phyloP scores from a whole-genome alignment of 495 filamentous ascomycete species.

The Cercophora newfieldiana region DNA sequence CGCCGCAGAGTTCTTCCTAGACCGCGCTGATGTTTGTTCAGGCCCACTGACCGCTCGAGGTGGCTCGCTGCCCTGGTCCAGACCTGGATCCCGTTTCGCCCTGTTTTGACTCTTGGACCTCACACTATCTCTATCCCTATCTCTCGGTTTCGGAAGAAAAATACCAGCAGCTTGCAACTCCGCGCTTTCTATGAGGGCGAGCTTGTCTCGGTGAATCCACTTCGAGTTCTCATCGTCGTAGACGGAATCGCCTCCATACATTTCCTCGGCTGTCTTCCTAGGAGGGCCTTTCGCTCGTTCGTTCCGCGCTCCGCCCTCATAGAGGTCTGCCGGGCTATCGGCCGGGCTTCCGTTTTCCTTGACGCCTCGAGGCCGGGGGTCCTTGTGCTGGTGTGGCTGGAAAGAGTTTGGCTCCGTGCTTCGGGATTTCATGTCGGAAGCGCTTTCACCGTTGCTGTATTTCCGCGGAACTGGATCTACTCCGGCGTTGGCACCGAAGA shows the following conservation, averaged over 20 bases:
- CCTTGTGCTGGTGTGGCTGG: constrained; percentile 30
- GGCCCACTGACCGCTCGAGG: constrained; percentile 26
- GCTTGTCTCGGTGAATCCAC: constrained; percentile 97
- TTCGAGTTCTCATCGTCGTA: constrained; percentile 61
- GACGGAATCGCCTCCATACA: background rate
- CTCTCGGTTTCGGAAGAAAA: constrained; percentile 62
- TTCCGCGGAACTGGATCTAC: constrained; percentile 22
- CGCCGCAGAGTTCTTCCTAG: constrained; percentile 50
- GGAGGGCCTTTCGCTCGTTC: constrained; percentile 17
- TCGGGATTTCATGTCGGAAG: constrained; percentile 22
- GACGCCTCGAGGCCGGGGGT: constrained; percentile 46
- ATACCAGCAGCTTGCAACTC: constrained; percentile 89
- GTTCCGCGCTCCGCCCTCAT: constrained; percentile 39
- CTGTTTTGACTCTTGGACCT: constrained; percentile 49
- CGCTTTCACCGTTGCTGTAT: constrained; percentile 20
- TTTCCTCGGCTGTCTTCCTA: constrained; percentile 18
- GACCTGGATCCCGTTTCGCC: constrained; percentile 48
- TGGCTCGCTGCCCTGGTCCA: constrained; percentile 32
- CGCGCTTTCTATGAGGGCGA: constrained; percentile 88
- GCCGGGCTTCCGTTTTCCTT: constrained; percentile 57
- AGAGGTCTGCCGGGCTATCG: constrained; percentile 58
- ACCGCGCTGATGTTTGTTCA: constrained; percentile 34
- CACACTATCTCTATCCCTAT: constrained; percentile 30
- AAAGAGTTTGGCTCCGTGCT: constrained; percentile 23
- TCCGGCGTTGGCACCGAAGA: constrained; percentile 15